Evolutionary conservation across 1,139 yeast species (phyloP).

Genomic region (Geotrichum reessii): DNA sequence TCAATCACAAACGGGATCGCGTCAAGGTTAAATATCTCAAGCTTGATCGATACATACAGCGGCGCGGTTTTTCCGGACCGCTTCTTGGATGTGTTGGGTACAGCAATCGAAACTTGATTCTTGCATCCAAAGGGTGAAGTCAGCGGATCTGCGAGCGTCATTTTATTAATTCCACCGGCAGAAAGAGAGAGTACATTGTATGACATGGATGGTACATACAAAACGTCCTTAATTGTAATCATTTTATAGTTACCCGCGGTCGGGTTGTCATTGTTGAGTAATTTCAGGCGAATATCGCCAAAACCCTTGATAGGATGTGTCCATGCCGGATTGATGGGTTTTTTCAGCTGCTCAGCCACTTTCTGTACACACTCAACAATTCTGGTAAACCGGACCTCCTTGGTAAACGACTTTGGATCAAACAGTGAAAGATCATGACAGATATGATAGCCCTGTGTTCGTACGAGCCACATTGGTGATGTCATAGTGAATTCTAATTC

Average conservation of each 20-base stretch:
- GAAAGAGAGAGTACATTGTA: constrained; percentile 11
- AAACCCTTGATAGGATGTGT: background rate
- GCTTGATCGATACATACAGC: background rate
- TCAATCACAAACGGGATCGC: background rate
- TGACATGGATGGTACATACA: constrained; percentile 6
- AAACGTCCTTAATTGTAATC: constrained; percentile 7
- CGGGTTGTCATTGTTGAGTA: background rate
- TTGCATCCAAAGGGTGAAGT: background rate
- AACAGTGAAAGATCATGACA: constrained; percentile 1
- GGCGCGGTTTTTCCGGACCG: constrained; percentile 1
- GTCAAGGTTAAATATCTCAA: background rate
- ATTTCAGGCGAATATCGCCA: background rate
- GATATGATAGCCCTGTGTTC: constrained; percentile 1
- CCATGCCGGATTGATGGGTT: background rate
- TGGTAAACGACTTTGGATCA: background rate
- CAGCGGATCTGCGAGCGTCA: background rate
- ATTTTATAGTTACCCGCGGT: background rate
- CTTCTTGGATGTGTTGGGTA: background rate
- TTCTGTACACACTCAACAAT: constrained; percentile 3
- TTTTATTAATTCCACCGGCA: constrained; percentile 1
- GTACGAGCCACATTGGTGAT: constrained; percentile 1
- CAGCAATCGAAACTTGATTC: background rate
- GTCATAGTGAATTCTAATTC: background rate
- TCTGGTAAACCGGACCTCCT: background rate
- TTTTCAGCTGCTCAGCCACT: background rate